Percentiles rank a stretch among this genome's conserved stretches.
These are phyloP conservation scores for Cercospora sp. DNA, from an alignment of 2,329 filamentous ascomycete genomes.

Conservation along the genomic window DNA sequence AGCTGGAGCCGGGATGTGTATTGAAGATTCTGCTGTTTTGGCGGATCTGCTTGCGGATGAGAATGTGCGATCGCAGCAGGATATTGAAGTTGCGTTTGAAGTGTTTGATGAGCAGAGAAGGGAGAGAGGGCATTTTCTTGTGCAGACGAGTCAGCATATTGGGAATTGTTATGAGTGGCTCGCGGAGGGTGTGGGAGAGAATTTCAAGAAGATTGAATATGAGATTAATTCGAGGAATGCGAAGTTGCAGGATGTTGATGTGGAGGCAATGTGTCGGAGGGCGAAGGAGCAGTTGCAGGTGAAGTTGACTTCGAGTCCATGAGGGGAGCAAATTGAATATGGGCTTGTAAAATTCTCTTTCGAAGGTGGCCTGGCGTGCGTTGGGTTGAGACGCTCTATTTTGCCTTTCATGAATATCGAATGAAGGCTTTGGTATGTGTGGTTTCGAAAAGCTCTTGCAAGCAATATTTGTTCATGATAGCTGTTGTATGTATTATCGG, in stretches of 20 bases:
- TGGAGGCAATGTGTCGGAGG: constrained; percentile 25
- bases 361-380: background rate
- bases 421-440: background rate
- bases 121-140: constrained; percentile 48
- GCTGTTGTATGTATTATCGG: background rate
- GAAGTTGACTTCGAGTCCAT: constrained; percentile 12
- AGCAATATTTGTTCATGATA: background rate
- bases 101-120: constrained; percentile 44
- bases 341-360: background rate
- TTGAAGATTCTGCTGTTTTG: constrained; percentile 36
- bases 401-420: background rate
- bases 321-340: background rate
- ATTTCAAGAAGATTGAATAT: constrained; percentile 27
- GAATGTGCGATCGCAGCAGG: constrained; percentile 20
- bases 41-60: constrained; percentile 31
- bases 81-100: constrained; percentile 41
- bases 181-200: constrained; percentile 26
- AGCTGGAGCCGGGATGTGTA: constrained; percentile 35
- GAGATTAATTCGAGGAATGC: constrained; percentile 30
- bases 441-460: background rate
- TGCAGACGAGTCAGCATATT: constrained; percentile 43
- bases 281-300: constrained; percentile 21
- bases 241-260: constrained; percentile 29
- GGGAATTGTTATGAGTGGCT: constrained; percentile 44
- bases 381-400: background rate